These are phyloP conservation scores for Paramecium caudatum DNA, from an alignment of 73 alveolate genomes.

Conservation along the genomic window DNA sequence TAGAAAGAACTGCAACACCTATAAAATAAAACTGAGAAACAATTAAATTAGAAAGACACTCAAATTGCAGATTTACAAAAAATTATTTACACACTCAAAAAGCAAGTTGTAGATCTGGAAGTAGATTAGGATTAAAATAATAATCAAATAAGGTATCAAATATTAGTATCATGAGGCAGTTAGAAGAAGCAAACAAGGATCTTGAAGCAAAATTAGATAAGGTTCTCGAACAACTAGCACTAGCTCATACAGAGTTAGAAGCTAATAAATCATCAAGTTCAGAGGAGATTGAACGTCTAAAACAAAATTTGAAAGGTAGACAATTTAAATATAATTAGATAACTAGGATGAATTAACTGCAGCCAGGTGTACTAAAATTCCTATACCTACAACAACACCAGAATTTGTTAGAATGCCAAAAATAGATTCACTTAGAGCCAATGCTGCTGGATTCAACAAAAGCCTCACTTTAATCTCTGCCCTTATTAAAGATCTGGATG, in stretches of 20 bases:
- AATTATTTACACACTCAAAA: background rate
- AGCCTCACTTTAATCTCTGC: conserved; percentile 59
- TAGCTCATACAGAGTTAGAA: conserved; percentile 43
- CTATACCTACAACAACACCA: background rate
- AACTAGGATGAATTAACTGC: conserved; percentile 44
- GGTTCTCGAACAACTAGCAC: conserved; percentile 21
- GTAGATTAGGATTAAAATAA: conserved; percentile 26
- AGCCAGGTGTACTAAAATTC: background rate
- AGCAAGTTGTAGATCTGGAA: conserved; percentile 34
- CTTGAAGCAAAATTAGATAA: conserved; percentile 52
- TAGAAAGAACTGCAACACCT: conserved; percentile 10
- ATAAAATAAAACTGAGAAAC: conserved; percentile 3
- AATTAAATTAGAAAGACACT: background rate
- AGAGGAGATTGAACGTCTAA: conserved; percentile 57
- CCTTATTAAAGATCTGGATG: conserved; percentile 61
- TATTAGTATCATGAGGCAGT: background rate
- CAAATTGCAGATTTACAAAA: background rate
- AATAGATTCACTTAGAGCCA: conserved; percentile 40
- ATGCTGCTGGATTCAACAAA: conserved; percentile 67
- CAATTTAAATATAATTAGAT: background rate
- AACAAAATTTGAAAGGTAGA: conserved; percentile 20
- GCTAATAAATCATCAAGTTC: background rate
- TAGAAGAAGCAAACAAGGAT: conserved; percentile 24
- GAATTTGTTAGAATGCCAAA: conserved; percentile 42
- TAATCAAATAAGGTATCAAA: conserved; percentile 1